Base-by-base conservation (phyloP, 768 basidiomycete species). In the Trametes gibbosa region DNA sequence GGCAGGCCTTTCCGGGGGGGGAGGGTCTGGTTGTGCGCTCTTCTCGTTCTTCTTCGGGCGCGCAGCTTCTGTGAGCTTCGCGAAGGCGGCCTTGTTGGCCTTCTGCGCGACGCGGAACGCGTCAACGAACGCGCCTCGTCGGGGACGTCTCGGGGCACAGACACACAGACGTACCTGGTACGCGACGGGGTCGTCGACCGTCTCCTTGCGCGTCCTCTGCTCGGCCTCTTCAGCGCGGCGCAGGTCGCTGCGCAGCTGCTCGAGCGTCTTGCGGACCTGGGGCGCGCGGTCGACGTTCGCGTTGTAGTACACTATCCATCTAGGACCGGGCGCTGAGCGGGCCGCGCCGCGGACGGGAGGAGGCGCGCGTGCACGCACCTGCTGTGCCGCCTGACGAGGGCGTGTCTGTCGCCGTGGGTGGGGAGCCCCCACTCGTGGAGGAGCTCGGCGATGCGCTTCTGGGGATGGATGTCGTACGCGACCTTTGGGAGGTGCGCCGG, bases 271-370 rank as follows among this genome's bases (percentile, higher is more conserved):
- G 27, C 85, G 78, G 45, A 78, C 73, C 17, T 63, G 49, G 1
- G 63, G 50, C 19, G 77, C 76, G 62, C 80, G 81, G 72, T 90
- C 89, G 9, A 88, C 75, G 67, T 90, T 90, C 27, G 87, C 82
- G 60, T 90, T 90, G 64, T 79, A 85, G 41, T 86, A 68, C 72
- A 84, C 83, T 0, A 87, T 78, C 86, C 87, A 90, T 62, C 88
- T 89, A n/a, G n/a, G n/a, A n/a, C n/a, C n/a, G n/a, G n/a, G 53
- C 17, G 17, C 2, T 2, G n/a, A 23, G 3, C 21, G 5, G 54
- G 29, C 14, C 37, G 39, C 21, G 21, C n/a, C 39, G 23, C 3
- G 19, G 3, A 24, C 12, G 27, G 19, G 12, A 5, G 13, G 47
- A 27, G 5, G 13, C 29, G 45, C 9, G 24, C 42, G n/a, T 16